Conservation (phyloP, 306 rosid genomes). For the Cicer chorassanicum region DNA sequence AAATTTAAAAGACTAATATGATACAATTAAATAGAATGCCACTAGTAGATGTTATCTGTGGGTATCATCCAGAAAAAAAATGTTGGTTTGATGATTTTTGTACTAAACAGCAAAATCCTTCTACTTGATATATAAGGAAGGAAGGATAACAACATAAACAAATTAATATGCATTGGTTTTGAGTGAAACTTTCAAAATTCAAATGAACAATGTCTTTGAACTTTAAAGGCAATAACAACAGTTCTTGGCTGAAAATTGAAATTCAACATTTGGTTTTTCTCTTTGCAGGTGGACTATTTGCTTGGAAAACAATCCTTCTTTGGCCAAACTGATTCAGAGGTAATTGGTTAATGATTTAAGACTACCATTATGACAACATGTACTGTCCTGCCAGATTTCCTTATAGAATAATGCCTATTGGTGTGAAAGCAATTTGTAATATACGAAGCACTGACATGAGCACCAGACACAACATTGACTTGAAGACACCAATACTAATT, state of each 20-base stretch:
- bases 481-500: neutral
- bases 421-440: neutral
- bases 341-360: slow-evolving; percentile 42
- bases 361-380: neutral
- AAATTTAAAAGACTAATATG: too few relatives aligned
- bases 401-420: neutral
- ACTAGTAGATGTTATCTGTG: neutral
- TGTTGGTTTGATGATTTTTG: neutral
- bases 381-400: neutral
- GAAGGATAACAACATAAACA: neutral
- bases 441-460: neutral
- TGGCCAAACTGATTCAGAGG: slow-evolving; percentile 91
- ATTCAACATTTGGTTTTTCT: slow-evolving; percentile 32
- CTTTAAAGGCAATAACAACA: slow-evolving; percentile 14
- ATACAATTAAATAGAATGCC: neutral
- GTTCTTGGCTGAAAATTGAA: slow-evolving; percentile 40
- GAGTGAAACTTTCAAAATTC: neutral
- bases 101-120: neutral
- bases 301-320: slow-evolving; percentile 88
- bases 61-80: neutral
- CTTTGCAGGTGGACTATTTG: slow-evolving; percentile 78
- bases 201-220: slow-evolving; percentile 8
- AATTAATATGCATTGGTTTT: neutral
- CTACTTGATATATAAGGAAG: too few relatives aligned
- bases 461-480: neutral